Evolutionary conservation across 1,284 basidiomycete species (phyloP).

Genomic region (Termitomyces sp.): DNA sequence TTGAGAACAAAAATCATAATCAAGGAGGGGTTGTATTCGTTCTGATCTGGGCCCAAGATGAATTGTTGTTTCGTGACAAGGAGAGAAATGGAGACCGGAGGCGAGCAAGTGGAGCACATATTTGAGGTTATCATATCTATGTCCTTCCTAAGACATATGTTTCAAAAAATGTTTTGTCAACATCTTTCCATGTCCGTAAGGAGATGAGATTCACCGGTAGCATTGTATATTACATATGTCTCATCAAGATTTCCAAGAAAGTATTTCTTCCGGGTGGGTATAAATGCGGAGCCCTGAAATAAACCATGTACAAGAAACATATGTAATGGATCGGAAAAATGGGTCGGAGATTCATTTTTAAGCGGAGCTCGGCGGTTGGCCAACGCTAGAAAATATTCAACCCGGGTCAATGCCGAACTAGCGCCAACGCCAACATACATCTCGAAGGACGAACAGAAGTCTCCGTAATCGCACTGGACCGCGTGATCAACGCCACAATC

Average conservation of each 20-base stretch:
- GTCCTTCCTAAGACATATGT: neutral
- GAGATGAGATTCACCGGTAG: too few species aligned
- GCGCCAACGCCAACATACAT: too few species aligned
- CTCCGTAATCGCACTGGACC: neutral
- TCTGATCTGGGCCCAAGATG: neutral
- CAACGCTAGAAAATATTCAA: too few species aligned
- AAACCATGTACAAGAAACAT: neutral
- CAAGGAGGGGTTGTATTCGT: neutral
- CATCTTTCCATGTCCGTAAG: too few species aligned
- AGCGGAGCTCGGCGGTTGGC: too few species aligned
- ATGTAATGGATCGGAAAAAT: neutral
- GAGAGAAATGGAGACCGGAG: neutral
- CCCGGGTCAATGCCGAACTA: too few species aligned
- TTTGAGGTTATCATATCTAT: neutral
- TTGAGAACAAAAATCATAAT: neutral
- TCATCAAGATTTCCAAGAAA: neutral
- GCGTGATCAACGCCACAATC: slow-evolving; percentile 3
- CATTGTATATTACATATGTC: neutral
- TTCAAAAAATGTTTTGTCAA: too few species aligned
- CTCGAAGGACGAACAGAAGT: slow-evolving; percentile 1
- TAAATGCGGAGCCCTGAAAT: neutral
- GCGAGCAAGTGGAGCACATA: neutral
- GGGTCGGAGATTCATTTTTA: too few species aligned
- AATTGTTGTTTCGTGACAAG: neutral
- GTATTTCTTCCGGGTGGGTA: neutral